A percentile compares a stretch with the other conserved stretches of the same genome.
Evolutionary conservation across 2,329 filamentous ascomycete genomes (phyloP).

Genomic region (Aureobasidium zeae): DNA sequence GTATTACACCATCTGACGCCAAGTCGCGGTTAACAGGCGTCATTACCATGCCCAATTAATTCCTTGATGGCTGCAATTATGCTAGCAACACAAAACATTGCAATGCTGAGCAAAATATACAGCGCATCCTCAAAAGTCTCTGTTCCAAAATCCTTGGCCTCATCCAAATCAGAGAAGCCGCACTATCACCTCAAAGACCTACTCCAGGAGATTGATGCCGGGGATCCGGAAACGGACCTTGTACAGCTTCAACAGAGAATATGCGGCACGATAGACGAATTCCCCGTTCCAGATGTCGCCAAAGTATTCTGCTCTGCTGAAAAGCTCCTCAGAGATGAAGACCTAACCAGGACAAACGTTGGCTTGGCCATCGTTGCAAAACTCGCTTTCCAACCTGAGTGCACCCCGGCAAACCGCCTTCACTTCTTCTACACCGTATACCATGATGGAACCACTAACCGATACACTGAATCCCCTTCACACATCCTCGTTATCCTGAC

Average conservation of each 20-base stretch:
- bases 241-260: constrained; percentile 7
- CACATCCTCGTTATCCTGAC: constrained; percentile 9
- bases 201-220: constrained; percentile 4
- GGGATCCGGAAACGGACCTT: neutral
- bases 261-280: constrained; percentile 6
- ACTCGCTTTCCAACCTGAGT: constrained; percentile 10
- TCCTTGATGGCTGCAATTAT: too few relatives aligned
- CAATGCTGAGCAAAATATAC: constrained; percentile 12
- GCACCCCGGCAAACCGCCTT: constrained; percentile 5
- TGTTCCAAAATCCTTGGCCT: neutral
- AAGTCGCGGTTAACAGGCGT: too few relatives aligned
- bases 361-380: constrained; percentile 7
- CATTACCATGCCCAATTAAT: too few relatives aligned
- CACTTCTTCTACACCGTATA: constrained; percentile 7
- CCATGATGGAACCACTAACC: constrained; percentile 7
- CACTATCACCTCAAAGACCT: constrained; percentile 2
- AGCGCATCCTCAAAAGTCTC: constrained; percentile 10
- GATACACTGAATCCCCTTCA: constrained; percentile 6
- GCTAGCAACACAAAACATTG: too few relatives aligned
- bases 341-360: constrained; percentile 4
- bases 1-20: too few relatives aligned
- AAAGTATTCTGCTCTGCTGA: constrained; percentile 3
- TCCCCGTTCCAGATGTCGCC: neutral
- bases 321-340: constrained; percentile 4
- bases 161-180: constrained; percentile 8